Evolutionary conservation across 345 rosid genomes (phyloP).

Genomic region (Xanthoceras sorbifolium): DNA sequence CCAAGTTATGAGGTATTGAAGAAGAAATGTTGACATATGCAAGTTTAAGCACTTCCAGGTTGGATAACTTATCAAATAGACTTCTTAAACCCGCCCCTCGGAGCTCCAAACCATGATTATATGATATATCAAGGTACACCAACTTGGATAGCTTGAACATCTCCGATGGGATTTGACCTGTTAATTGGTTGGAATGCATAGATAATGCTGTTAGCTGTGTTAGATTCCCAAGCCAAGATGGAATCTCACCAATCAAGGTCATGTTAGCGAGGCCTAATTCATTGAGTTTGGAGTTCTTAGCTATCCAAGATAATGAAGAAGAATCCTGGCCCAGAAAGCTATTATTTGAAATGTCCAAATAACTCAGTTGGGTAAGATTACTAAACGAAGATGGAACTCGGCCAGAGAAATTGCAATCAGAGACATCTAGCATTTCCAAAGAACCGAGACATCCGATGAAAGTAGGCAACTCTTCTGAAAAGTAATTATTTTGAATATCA

Average conservation of each 20-base stretch:
- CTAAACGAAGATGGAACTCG: conserved; percentile 1
- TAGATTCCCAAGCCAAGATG: not conserved
- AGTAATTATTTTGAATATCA: not conserved
- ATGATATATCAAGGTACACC: conserved; percentile 17
- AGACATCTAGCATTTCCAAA: not conserved
- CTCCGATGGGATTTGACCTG: conserved; percentile 5
- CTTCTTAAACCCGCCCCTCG: not conserved
- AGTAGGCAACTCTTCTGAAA: conserved; percentile 14
- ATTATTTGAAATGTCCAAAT: not conserved
- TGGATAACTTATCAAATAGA: conserved; percentile 9
- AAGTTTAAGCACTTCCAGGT: conserved; percentile 21
- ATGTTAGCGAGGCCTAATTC: fast-evolving
- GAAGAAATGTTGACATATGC: not conserved
- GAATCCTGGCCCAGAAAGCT: not conserved
- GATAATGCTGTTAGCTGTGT: not conserved
- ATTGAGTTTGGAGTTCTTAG: not conserved
- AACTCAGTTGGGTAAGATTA: not conserved
- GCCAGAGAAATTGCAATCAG: conserved; percentile 1
- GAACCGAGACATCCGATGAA: conserved; percentile 4
- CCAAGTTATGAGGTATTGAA: no score
- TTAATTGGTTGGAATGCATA: conserved; percentile 14
- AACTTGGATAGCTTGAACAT: not conserved
- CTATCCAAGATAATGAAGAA: not conserved
- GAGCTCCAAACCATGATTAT: not conserved
- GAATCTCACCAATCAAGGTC: not conserved